A percentile compares a stretch with the other conserved stretches of the same genome.
Conservation (phyloP, 2,329 filamentous ascomycete species). For the Talaromyces sp. region DNA sequence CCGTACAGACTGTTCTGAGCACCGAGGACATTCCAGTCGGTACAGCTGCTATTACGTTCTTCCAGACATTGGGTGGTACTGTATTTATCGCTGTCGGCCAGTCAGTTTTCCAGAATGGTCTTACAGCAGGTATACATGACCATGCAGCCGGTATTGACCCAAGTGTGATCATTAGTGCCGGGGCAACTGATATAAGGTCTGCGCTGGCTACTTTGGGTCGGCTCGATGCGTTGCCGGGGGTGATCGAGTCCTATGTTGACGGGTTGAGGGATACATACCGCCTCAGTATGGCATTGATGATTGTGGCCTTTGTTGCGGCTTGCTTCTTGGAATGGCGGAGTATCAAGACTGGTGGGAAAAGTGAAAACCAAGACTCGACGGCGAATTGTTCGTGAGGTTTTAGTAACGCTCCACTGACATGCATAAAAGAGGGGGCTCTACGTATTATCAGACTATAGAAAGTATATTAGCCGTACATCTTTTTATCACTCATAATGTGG, state of each 20-base stretch:
- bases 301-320: constrained; percentile 24
- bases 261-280: constrained; percentile 26
- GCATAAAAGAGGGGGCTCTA: neutral
- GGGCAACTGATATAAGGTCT: constrained; percentile 2
- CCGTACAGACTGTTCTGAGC: constrained; percentile 22
- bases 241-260: constrained; percentile 26
- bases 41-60: constrained; percentile 37
- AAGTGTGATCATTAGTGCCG: constrained; percentile 1
- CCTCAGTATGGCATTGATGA: constrained; percentile 25
- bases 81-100: constrained; percentile 40
- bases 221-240: constrained; percentile 3
- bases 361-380: constrained; percentile 17
- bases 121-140: neutral
- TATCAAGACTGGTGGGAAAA: constrained; percentile 24
- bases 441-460: neutral
- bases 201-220: neutral
- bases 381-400: neutral
- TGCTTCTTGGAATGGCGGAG: constrained; percentile 30
- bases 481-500: neutral
- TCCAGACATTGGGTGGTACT: constrained; percentile 38
- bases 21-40: constrained; percentile 35
- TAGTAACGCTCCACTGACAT: neutral
- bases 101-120: constrained; percentile 29
- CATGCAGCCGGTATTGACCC: neutral
- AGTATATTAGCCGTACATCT: neutral